These are phyloP conservation scores for Pyrenopolyporus hunteri DNA, from an alignment of 495 filamentous ascomycete genomes.

Conservation along the genomic window DNA sequence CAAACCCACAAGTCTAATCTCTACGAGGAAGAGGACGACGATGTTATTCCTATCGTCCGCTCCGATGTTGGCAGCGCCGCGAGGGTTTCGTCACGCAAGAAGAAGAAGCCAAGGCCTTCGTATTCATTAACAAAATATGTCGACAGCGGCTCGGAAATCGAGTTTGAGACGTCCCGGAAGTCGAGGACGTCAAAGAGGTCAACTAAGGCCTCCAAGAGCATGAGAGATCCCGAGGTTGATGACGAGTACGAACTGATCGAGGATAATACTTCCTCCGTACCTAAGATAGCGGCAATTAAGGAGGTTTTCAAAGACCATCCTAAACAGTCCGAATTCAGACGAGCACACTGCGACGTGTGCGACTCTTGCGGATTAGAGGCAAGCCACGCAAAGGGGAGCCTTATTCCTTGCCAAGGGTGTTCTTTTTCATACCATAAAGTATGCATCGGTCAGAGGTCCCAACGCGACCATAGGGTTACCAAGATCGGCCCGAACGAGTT, in stretches of 20 bases:
- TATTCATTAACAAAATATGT: not conserved
- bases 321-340: conserved; percentile 62
- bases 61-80: conserved; percentile 46
- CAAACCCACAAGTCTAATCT: conserved; percentile 26
- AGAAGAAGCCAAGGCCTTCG: conserved; percentile 2
- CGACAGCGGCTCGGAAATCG: conserved; percentile 49
- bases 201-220: conserved; percentile 55
- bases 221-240: conserved; percentile 67
- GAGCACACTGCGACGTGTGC: conserved; percentile 71
- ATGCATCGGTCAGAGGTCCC: conserved; percentile 76
- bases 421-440: conserved; percentile 77
- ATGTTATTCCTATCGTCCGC: conserved; percentile 43
- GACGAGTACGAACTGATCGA: conserved; percentile 62
- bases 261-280: conserved; percentile 52
- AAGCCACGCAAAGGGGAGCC: conserved; percentile 60
- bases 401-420: conserved; percentile 93
- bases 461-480: conserved; percentile 90
- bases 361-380: conserved; percentile 64
- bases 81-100: conserved; percentile 23
- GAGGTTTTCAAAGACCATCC: conserved; percentile 69
- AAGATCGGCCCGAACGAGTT: conserved; percentile 79
- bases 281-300: conserved; percentile 65
- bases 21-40: conserved; percentile 38
- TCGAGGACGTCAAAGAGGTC: conserved; percentile 57
- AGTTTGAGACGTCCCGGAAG: conserved; percentile 55